Evolutionary conservation across 495 filamentous ascomycete genomes (phyloP).

Genomic region (Penicillium bialowiezense): DNA sequence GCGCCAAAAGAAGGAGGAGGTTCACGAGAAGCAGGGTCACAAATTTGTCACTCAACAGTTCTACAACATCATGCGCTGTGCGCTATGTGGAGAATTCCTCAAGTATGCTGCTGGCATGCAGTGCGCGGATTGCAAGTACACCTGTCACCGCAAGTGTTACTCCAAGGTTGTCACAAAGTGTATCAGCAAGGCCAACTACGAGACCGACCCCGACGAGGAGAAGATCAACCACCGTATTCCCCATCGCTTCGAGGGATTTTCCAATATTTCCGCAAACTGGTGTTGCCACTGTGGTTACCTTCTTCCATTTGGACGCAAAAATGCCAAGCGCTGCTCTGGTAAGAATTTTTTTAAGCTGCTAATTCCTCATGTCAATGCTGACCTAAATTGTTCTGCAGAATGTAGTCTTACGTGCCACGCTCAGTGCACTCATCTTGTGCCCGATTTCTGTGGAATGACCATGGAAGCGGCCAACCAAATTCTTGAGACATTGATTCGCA

Average conservation of each 20-base stretch:
- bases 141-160: slow-evolving; percentile 97
- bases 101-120: slow-evolving; percentile 99
- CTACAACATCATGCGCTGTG: slow-evolving; percentile 99
- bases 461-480: slow-evolving; percentile 97
- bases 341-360: slow-evolving; percentile 19
- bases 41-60: slow-evolving; percentile 97
- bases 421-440: slow-evolving; percentile 89
- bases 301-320: slow-evolving; percentile 93
- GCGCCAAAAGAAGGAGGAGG: slow-evolving; percentile 92
- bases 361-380: slow-evolving; percentile 13
- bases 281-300: slow-evolving; percentile 99
- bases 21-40: slow-evolving; percentile 97
- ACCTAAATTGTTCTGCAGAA: slow-evolving; percentile 54
- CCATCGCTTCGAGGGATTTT: slow-evolving; percentile 90
- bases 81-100: slow-evolving; percentile 95
- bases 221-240: slow-evolving; percentile 99
- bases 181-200: slow-evolving; percentile 98
- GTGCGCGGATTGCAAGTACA: slow-evolving; percentile 99
- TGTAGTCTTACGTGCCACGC: slow-evolving; percentile 89
- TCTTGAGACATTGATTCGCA: slow-evolving; percentile 48
- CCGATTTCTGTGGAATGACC: slow-evolving; percentile 99
- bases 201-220: slow-evolving; percentile 96
- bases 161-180: slow-evolving; percentile 98
- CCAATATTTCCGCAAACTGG: slow-evolving; percentile 98
- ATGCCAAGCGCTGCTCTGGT: slow-evolving; percentile 88